A percentile compares a stretch with the other conserved stretches of the same genome.
These are phyloP conservation scores for Solanum tarijense DNA, from an alignment of 257 asterid species.

Conservation along the genomic window DNA sequence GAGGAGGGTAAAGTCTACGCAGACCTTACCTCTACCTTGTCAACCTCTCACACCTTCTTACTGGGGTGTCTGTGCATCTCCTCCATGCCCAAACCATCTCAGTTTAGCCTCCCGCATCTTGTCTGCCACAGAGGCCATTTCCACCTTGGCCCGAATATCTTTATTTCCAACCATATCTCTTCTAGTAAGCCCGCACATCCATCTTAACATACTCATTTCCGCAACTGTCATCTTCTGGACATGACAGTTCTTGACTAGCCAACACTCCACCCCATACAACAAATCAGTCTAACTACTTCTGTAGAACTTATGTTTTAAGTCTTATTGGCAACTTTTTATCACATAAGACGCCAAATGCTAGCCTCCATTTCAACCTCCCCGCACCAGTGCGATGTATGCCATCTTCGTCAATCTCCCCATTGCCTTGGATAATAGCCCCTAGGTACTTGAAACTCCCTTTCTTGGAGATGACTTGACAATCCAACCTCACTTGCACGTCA, in stretches of 20 bases:
- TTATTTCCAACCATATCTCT: background rate
- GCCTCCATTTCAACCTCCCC: background rate
- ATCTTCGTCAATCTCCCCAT: background rate
- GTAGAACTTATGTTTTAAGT: background rate
- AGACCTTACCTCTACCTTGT: background rate
- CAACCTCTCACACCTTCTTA: background rate
- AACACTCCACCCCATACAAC: background rate
- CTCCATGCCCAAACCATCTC: background rate
- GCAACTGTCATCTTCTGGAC: background rate
- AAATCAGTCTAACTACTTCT: background rate
- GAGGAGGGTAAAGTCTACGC: background rate
- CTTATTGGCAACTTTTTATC: background rate
- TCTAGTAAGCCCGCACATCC: background rate
- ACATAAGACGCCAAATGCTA: background rate
- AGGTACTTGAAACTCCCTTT: background rate
- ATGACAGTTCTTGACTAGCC: background rate
- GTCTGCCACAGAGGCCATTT: background rate
- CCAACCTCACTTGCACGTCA: background rate
- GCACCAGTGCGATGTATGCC: background rate
- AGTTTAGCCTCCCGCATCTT: background rate
- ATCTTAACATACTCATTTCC: background rate
- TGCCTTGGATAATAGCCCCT: background rate
- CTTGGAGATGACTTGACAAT: background rate
- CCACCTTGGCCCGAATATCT: background rate
- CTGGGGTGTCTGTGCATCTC: background rate